Conservation (phyloP, 2,329 filamentous ascomycete genomes). For the Fusarium stilboides region DNA sequence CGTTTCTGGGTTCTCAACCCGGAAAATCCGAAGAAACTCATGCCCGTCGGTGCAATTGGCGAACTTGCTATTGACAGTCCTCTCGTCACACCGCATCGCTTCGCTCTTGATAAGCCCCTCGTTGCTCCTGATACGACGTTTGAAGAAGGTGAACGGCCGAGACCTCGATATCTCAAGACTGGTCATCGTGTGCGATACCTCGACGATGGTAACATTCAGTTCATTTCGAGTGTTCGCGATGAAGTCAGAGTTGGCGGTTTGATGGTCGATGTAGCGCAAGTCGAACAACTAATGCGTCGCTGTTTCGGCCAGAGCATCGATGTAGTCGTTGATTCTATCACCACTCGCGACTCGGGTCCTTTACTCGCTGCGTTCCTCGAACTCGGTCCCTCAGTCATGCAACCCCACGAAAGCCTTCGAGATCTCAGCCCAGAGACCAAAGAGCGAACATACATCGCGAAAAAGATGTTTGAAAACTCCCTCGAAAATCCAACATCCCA, state of each 20-base stretch:
- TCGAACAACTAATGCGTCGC: conserved; percentile 64
- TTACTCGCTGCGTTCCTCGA: conserved; percentile 66
- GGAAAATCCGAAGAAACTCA: conserved; percentile 64
- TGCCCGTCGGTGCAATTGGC: conserved; percentile 69
- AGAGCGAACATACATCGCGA: conserved; percentile 61
- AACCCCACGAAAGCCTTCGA: conserved; percentile 57
- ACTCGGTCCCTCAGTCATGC: conserved; percentile 59
- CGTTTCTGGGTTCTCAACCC: conserved; percentile 69
- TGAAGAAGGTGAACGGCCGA: conserved; percentile 1
- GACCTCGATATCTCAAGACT: conserved; percentile 64
- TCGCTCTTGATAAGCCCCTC: conserved; percentile 51
- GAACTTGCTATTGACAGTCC: conserved; percentile 73
- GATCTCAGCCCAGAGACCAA: conserved; percentile 58
- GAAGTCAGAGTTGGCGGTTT: conserved; percentile 59
- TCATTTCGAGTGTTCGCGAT: conserved; percentile 62
- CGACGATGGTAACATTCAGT: conserved; percentile 64
- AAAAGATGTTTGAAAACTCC: conserved; percentile 60
- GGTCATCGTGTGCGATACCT: conserved; percentile 66
- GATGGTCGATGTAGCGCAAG: conserved; percentile 59
- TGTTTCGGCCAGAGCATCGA: conserved; percentile 64
- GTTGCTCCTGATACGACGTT: conserved; percentile 38
- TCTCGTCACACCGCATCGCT: conserved; percentile 55
- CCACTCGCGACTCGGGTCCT: conserved; percentile 60
- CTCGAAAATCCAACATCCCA: conserved; percentile 53
- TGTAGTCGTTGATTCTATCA: conserved; percentile 64